Percentiles rank a stretch among this genome's conserved stretches.
These are phyloP conservation scores for Lentinula novae-zelandiae DNA, from an alignment of 1,284 basidiomycete species.

Conservation along the genomic window DNA sequence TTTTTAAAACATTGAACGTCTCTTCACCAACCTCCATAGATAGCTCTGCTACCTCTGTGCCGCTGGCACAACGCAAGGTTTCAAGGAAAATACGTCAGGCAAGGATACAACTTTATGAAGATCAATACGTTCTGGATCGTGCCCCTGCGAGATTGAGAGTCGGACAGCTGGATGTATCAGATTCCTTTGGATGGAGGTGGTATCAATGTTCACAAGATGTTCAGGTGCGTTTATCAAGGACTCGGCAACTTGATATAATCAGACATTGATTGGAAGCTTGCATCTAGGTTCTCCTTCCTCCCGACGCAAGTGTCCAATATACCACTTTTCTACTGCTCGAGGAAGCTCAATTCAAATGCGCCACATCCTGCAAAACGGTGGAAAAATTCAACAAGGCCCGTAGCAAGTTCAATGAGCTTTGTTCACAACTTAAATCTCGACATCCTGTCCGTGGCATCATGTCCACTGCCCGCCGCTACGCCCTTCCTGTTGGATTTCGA, in stretches of 20 bases:
- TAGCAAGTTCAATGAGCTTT: slow-evolving; percentile 3
- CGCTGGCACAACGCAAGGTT: not conserved
- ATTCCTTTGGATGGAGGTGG: slow-evolving; percentile 9
- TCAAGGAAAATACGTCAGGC: not conserved
- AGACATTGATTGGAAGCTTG: not conserved
- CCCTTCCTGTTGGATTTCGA: slow-evolving; percentile 5
- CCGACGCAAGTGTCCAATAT: slow-evolving; percentile 2
- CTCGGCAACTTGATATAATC: not conserved
- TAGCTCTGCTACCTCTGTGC: not conserved
- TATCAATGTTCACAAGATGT: slow-evolving; percentile 7
- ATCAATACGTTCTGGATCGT: slow-evolving; percentile 2
- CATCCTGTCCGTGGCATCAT: slow-evolving; percentile 8
- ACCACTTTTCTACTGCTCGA: not conserved
- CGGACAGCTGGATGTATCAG: slow-evolving; percentile 1
- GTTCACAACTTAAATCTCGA: not conserved
- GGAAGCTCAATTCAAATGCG: not conserved
- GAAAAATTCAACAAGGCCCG: slow-evolving; percentile 5
- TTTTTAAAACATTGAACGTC: not conserved
- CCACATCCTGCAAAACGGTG: not conserved
- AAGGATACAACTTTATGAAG: slow-evolving; percentile 1
- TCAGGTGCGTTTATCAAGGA: not conserved
- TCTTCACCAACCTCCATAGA: not conserved
- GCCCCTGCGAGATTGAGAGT: not conserved
- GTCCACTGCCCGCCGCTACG: slow-evolving; percentile 1
- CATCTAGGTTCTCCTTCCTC: slow-evolving; percentile 5